Conservation (phyloP, 2,329 filamentous ascomycete genomes). For the Sphaceloma murrayae region DNA sequence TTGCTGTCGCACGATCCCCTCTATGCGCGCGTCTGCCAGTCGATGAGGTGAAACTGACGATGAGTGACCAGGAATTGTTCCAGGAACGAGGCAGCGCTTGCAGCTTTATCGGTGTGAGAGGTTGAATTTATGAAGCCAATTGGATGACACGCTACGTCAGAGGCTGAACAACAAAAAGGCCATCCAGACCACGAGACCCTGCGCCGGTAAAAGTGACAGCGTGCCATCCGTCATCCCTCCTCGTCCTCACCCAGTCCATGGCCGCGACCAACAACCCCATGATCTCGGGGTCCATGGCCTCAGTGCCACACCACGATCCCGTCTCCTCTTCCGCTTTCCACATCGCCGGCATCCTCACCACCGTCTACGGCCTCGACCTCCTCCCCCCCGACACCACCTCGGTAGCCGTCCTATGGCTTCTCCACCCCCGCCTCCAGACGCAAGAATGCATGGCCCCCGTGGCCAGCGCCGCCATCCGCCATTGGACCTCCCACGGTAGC, state of each 20-base stretch:
- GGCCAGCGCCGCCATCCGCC: conserved; percentile 57
- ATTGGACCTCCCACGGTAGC: conserved; percentile 49
- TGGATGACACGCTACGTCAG: no score
- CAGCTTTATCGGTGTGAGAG: no score
- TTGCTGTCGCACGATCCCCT: not conserved
- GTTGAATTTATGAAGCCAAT: no score
- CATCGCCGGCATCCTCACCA: conserved; percentile 69
- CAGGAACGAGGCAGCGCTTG: no score
- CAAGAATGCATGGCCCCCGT: conserved; percentile 67
- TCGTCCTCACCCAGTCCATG: no score
- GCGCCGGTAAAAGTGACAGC: no score
- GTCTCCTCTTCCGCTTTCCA: conserved; percentile 58
- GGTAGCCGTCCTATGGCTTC: conserved; percentile 79
- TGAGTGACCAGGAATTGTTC: no score
- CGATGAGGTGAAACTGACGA: no score
- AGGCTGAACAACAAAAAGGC: no score
- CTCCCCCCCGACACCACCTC: conserved; percentile 46
- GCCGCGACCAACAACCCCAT: conserved; percentile 14
- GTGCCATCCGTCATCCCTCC: no score
- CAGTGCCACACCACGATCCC: conserved; percentile 2
- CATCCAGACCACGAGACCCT: no score
- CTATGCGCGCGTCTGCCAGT: conserved; percentile 9
- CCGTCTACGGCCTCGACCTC: conserved; percentile 72
- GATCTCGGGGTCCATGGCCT: conserved; percentile 13
- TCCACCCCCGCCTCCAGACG: conserved; percentile 66